Percentiles rank a stretch among this genome's conserved stretches.
These are phyloP conservation scores for Clarireedia monteithiana DNA, from an alignment of 2,329 filamentous ascomycete species.

Conservation along the genomic window DNA sequence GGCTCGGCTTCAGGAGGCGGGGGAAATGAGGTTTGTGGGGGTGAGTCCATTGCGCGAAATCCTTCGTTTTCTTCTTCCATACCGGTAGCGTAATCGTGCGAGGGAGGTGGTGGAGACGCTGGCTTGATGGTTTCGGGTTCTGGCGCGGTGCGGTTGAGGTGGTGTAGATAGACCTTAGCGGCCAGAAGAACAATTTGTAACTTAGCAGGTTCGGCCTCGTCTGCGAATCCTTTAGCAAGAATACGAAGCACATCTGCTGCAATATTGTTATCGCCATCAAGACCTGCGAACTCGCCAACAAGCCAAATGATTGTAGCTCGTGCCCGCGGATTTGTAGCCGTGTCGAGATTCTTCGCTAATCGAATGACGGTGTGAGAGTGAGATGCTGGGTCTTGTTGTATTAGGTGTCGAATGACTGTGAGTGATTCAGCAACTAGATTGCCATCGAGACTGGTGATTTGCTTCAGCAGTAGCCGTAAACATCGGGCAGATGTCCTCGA, in stretches of 20 bases:
- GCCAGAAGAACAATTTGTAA: constrained; percentile 86
- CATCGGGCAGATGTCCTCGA: constrained; percentile 66
- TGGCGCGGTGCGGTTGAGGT: constrained; percentile 60
- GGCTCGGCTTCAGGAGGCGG: constrained; percentile 16
- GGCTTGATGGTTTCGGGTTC: constrained; percentile 28
- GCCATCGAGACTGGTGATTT: constrained; percentile 82
- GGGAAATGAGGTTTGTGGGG: constrained; percentile 13
- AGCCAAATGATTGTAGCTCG: constrained; percentile 96
- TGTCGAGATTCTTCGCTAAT: constrained; percentile 84
- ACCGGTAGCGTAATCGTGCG: constrained; percentile 20
- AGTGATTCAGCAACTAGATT: constrained; percentile 86
- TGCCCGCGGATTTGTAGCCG: constrained; percentile 77
- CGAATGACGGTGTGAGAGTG: constrained; percentile 83
- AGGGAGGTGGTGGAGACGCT: constrained; percentile 11
- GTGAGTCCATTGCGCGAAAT: constrained; percentile 19
- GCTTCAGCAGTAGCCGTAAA: constrained; percentile 71
- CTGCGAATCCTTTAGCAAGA: constrained; percentile 73
- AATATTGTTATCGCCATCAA: constrained; percentile 77
- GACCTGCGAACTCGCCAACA: constrained; percentile 84
- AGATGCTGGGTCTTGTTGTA: constrained; percentile 77
- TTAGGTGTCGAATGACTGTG: constrained; percentile 90
- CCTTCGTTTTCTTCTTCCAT: constrained; percentile 20
- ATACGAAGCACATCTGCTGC: constrained; percentile 89
- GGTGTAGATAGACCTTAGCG: constrained; percentile 93
- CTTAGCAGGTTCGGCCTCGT: constrained; percentile 80